Base-by-base conservation (phyloP, 306 rosid genomes). In the Cicer cuneatum region DNA sequence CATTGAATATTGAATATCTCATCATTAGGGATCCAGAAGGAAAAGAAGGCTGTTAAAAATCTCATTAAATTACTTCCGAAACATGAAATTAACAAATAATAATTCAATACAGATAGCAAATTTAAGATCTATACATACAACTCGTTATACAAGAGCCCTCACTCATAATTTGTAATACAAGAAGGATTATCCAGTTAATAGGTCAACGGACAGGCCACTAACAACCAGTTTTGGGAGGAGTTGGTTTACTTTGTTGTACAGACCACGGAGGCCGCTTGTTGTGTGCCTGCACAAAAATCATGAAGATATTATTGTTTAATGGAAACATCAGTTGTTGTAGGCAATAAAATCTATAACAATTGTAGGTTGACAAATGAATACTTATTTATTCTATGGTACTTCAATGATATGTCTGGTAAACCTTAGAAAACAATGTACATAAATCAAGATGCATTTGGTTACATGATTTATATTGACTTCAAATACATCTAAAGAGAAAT, bases 211-310 rank as follows among this genome's bases (percentile, higher is more conserved):
- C 61, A 67, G 64, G 49, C 57, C 52, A n/a, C 78, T 81, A 84
- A 54, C 74, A 76, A 74, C 79, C 79, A 61, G 85, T 12, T 58
- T 70, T 84, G 11, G 83, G 45, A 46, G 81, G 82, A 48, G 81
- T 46, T 18, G 82, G 81, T 66, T 80, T 93, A 47, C 87, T 87
- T 73, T 89, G 98, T 73, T 86, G 98, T 42, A 72, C 93, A 77
- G 96, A 93, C 97, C 88, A 93, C 7, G 96, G 93, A 65, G 89
- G 92, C 7, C 93, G 92, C 76, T 74, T 79, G 63, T 91, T 91
- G 82, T 88, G 88, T 78, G 66, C 97, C 97, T 89, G 77, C 84
- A 86, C 29, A 79, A 39, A 66, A 64, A 47, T 39, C 48, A 71
- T 40, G 58, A 72, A 19, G 9, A 16, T 45, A 35, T 72, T 69